A percentile compares a stretch with the other conserved stretches of the same genome.
Conservation (phyloP, 331 rosid genomes). For the Saraca asoca region DNA sequence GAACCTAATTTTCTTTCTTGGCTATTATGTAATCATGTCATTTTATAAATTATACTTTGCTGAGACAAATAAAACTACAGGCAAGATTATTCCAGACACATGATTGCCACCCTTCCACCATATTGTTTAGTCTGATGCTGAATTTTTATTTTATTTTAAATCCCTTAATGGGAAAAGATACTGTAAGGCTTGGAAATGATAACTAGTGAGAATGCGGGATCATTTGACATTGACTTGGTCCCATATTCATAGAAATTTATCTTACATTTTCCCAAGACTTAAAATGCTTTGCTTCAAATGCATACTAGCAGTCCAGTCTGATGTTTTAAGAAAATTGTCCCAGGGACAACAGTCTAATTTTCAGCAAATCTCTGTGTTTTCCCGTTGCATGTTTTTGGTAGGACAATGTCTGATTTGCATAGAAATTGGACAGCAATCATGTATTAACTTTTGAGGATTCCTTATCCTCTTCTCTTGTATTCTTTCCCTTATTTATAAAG, state of each 20-base stretch:
- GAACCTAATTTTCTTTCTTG: conserved; percentile 5
- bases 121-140: conserved; percentile 16
- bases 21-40: background rate
- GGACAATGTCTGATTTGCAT: no score
- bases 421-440: no score
- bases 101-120: background rate
- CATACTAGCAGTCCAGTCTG: background rate
- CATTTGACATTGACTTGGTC: background rate
- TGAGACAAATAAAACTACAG: background rate
- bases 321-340: conserved; percentile 8
- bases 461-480: no score
- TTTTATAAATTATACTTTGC: background rate
- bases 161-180: background rate
- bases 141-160: background rate
- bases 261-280: background rate
- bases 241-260: background rate
- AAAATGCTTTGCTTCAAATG: conserved; percentile 21
- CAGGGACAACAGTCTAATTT: background rate
- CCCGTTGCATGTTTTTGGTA: conserved; percentile 3
- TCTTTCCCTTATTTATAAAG: no score
- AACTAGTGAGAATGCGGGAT: background rate
- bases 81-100: background rate
- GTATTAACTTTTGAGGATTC: no score
- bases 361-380: background rate
- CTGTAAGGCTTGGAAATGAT: background rate